A percentile compares a stretch with the other conserved stretches of the same genome.
Evolutionary conservation across 2,329 filamentous ascomycete genomes (phyloP).

Genomic region (Myriosclerotinia duriaeana): DNA sequence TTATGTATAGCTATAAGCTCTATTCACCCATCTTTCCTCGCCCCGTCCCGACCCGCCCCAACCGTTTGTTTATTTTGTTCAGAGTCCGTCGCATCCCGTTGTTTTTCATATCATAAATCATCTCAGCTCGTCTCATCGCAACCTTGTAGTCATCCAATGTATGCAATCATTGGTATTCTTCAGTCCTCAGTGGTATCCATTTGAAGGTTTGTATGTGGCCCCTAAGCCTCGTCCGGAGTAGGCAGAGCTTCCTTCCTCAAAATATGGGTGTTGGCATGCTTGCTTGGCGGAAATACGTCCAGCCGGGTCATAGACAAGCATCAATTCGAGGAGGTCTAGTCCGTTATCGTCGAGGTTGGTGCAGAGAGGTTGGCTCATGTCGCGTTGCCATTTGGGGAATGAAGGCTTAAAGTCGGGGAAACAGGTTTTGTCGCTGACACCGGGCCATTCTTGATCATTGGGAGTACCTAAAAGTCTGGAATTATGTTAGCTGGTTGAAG

Average conservation of each 20-base stretch:
- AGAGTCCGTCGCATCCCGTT: slow-evolving; percentile 10
- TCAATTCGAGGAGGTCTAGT: slow-evolving; percentile 63
- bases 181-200: slow-evolving; percentile 38
- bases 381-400: slow-evolving; percentile 86
- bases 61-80: slow-evolving; percentile 4
- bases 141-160: slow-evolving; percentile 16
- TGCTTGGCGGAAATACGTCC: slow-evolving; percentile 87
- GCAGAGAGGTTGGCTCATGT: slow-evolving; percentile 64
- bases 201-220: slow-evolving; percentile 36
- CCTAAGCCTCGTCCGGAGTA: slow-evolving; percentile 41
- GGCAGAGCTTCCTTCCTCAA: slow-evolving; percentile 48
- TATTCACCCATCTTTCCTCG: slow-evolving; percentile 6
- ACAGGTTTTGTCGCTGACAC: slow-evolving; percentile 67
- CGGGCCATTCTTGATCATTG: slow-evolving; percentile 78
- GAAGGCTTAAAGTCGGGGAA: slow-evolving; percentile 92
- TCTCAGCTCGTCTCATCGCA: slow-evolving; percentile 15
- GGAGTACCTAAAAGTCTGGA: slow-evolving; percentile 73
- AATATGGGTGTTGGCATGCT: slow-evolving; percentile 81
- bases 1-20: slow-evolving; percentile 19
- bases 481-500: slow-evolving; percentile 40
- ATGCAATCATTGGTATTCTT: slow-evolving; percentile 23
- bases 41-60: neutral
- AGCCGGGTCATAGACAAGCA: slow-evolving; percentile 86
- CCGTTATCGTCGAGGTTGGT: slow-evolving; percentile 70
- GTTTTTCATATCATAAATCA: slow-evolving; percentile 23